phyloP scores from a whole-genome alignment of 192 early-diverging fungal species.

The Lobosporangium transversale region DNA sequence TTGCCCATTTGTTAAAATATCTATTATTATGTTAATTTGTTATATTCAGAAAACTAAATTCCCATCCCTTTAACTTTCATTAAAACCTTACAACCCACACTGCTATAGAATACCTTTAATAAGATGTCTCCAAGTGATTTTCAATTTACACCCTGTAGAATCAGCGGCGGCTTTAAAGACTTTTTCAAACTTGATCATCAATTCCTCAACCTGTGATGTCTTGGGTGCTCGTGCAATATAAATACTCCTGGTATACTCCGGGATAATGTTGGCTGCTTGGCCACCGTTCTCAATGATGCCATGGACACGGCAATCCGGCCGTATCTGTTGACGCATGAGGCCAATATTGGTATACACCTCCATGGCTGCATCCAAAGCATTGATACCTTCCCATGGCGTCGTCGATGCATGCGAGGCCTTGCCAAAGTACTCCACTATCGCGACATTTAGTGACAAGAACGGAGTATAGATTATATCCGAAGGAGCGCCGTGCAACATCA shows the following conservation, averaged over 20 bases:
- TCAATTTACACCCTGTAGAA: conserved; percentile 75
- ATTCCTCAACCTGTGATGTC: conserved; percentile 55
- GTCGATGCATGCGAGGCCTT: conserved; percentile 77
- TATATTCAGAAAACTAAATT: no score
- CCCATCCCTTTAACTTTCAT: no score
- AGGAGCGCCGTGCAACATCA: conserved; percentile 86
- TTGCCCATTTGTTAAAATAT: conserved; percentile 68
- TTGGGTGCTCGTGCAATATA: conserved; percentile 72
- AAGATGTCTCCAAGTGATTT: conserved; percentile 56
- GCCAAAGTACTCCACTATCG: conserved; percentile 76
- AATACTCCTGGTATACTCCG: conserved; percentile 66
- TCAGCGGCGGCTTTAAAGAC: conserved; percentile 73
- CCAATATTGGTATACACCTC: conserved; percentile 71
- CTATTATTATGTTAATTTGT: conserved; percentile 9
- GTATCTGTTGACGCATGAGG: conserved; percentile 78
- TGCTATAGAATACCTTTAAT: conserved; percentile 68
- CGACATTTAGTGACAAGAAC: conserved; percentile 54
- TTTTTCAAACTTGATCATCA: conserved; percentile 61
- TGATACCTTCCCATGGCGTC: conserved; percentile 66
- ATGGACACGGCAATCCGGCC: conserved; percentile 72
- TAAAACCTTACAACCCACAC: no score
- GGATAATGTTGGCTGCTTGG: conserved; percentile 67
- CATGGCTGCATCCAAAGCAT: conserved; percentile 83
- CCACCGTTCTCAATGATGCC: conserved; percentile 84
- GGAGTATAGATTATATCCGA: conserved; percentile 56